These are phyloP conservation scores for Limtongia smithiae DNA, from an alignment of 805 yeast genomes.

Conservation along the genomic window DNA sequence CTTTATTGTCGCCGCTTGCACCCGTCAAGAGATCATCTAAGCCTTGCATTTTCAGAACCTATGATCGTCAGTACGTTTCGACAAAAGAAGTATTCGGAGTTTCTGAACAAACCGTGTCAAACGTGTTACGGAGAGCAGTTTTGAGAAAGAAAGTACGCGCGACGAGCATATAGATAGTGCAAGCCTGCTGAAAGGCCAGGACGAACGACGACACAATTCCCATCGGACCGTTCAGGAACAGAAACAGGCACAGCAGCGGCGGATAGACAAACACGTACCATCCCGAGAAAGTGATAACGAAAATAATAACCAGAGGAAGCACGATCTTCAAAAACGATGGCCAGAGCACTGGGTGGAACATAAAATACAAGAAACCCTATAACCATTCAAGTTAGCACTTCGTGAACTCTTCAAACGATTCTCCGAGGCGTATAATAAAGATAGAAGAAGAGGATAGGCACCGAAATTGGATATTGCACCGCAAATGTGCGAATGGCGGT, in stretches of 20 bases:
- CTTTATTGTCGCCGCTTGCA: conserved; percentile 35
- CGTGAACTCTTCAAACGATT: too few relatives aligned
- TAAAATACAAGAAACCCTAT: conserved; percentile 22
- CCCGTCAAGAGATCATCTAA: conserved; percentile 41
- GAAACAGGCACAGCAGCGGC: conserved; percentile 10
- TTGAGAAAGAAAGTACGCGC: conserved; percentile 17
- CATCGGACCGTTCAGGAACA: conserved; percentile 20
- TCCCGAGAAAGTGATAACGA: conserved; percentile 4
- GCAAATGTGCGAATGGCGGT: conserved; percentile 21
- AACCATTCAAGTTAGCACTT: neutral
- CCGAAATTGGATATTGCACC: conserved; percentile 19
- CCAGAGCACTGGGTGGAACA: conserved; percentile 24
- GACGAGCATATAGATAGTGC: conserved; percentile 7
- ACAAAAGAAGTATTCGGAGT: neutral
- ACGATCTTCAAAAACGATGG: conserved; percentile 17
- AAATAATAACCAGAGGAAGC: conserved; percentile 9
- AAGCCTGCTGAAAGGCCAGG: conserved; percentile 15
- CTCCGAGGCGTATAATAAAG: too few relatives aligned
- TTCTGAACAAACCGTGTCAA: conserved; percentile 15
- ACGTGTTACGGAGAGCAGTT: conserved; percentile 9
- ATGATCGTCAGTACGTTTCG: too few relatives aligned
- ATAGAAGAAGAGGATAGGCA: conserved; percentile 1
- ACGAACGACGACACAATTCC: conserved; percentile 16
- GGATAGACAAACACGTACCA: conserved; percentile 22
- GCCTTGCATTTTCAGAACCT: conserved; percentile 38